Evolutionary conservation across 176 grass and related monocot species (phyloP), one percentile per base, ranked within the genome.

Genomic region (Oryza nivara): DNA sequence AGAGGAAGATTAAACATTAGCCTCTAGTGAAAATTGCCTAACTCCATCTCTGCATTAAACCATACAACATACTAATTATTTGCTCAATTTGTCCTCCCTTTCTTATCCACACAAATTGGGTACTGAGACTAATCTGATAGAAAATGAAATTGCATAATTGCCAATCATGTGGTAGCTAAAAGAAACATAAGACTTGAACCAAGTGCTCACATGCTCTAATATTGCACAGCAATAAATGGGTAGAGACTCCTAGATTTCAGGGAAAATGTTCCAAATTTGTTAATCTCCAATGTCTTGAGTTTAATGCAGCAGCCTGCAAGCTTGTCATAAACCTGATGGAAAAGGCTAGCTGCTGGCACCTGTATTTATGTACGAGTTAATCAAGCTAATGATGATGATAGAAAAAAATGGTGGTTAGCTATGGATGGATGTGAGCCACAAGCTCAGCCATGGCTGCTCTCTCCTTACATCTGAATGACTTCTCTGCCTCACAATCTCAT

Each of bases 401-500:
- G 8, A 63, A 72, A 72, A 25, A 26, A 66, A 41, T 44, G 60
- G 84, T 65, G 58, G 60, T 54, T 86, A 44, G 69, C 58, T 61
- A 54, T 36, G 69, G 58, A 6, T 32, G 8, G 58, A 66, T 32
- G 77, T 67, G 77, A 80, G 69, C 84, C 77, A 80, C 84, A 74
- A 74, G 60, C 23, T 73, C 20, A 45, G 40, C 10, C 43, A 12
- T 12, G 25, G 38, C 38, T 11, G 38, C 54, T 46, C 38, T 82
- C 32, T 38, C 54, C 54, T 63, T 63, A n/a, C 58, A 22, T n/a
- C 58, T 63, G 58, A 7, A 63, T 47, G 81, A 40, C 7, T 66
- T 83, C 60, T n/a, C 72, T 67, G 61, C 46, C 76, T 51, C 68
- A 74, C 77, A n/a, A n/a, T 80, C n/a, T 65, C 30, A 32, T 72